Conservation (phyloP, 2,329 filamentous ascomycete genomes). For the Trichothecium roseum region DNA sequence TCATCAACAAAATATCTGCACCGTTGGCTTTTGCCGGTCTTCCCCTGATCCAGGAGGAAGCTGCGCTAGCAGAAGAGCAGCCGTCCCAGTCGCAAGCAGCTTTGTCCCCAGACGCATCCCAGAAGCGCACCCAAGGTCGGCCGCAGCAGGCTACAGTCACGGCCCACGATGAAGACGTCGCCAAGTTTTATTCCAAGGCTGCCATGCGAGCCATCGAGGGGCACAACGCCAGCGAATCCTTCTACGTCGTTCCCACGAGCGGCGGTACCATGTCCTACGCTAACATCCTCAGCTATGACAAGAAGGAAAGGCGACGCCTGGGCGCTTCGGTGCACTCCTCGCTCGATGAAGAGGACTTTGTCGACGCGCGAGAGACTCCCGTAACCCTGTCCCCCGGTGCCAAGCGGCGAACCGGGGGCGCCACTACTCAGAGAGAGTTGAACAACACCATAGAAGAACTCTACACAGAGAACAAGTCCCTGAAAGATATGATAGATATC, state of each 20-base stretch:
- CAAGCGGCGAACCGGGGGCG: conserved; percentile 29
- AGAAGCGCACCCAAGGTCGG: conserved; percentile 23
- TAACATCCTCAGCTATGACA: conserved; percentile 65
- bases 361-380: conserved; percentile 68
- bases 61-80: conserved; percentile 14
- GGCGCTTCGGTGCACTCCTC: conserved; percentile 38
- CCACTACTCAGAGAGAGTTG: conserved; percentile 31
- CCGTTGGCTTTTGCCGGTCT: conserved; percentile 89
- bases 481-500: conserved; percentile 79
- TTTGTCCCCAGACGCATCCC: conserved; percentile 26
- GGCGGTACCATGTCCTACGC: conserved; percentile 91
- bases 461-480: conserved; percentile 73
- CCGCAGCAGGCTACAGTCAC: conserved; percentile 11
- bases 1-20: conserved; percentile 82
- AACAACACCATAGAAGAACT: conserved; percentile 78
- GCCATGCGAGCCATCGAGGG: conserved; percentile 70
- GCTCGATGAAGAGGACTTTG: conserved; percentile 69
- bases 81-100: conserved; percentile 20
- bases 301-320: conserved; percentile 54
- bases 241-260: conserved; percentile 88
- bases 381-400: conserved; percentile 30
- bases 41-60: conserved; percentile 55
- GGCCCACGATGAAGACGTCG: conserved; percentile 59
- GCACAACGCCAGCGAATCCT: conserved; percentile 59
- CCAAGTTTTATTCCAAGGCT: conserved; percentile 74